These are phyloP conservation scores for Ustilago hordei DNA, from an alignment of 1,284 basidiomycete species.

Conservation along the genomic window DNA sequence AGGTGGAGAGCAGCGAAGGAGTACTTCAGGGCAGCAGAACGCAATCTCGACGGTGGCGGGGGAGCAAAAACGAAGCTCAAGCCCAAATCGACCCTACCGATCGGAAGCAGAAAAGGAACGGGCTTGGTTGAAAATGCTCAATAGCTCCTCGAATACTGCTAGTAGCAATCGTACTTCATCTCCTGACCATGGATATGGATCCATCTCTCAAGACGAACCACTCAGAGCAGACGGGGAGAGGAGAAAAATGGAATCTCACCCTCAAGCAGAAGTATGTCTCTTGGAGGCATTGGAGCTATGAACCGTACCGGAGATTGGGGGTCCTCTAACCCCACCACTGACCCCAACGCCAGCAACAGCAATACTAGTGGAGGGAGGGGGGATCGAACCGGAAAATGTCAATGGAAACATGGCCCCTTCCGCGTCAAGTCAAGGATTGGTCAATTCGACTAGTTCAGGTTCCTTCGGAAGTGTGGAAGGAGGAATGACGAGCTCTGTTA, in stretches of 20 bases:
- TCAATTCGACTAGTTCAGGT: slow-evolving; percentile 17
- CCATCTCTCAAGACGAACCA: slow-evolving; percentile 9
- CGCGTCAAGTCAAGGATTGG: slow-evolving; percentile 24
- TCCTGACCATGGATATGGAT: slow-evolving; percentile 19
- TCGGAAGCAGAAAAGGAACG: slow-evolving; percentile 50
- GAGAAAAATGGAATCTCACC: slow-evolving; percentile 21
- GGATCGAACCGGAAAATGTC: slow-evolving; percentile 35
- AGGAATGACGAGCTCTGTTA: slow-evolving; percentile 23
- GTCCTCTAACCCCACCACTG: background rate
- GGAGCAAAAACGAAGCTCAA: slow-evolving; percentile 29
- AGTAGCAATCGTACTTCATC: slow-evolving; percentile 19
- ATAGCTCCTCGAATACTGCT: slow-evolving; percentile 17
- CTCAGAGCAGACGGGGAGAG: slow-evolving; percentile 8
- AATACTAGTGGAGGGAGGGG: background rate
- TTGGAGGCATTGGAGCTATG: slow-evolving; percentile 39
- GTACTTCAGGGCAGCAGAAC: background rate
- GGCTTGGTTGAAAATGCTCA: slow-evolving; percentile 41
- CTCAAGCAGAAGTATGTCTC: slow-evolving; percentile 42
- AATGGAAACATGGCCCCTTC: slow-evolving; percentile 32
- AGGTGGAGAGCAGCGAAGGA: slow-evolving; percentile 9
- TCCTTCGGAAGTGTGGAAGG: slow-evolving; percentile 29
- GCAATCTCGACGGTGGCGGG: slow-evolving; percentile 2
- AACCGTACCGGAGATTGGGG: slow-evolving; percentile 30
- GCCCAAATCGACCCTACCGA: slow-evolving; percentile 32
- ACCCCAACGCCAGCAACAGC: background rate